Evolutionary conservation across 1,284 basidiomycete species (phyloP), one percentile per base, ranked within the genome.

Genomic region (Sporisorium reilianum): DNA sequence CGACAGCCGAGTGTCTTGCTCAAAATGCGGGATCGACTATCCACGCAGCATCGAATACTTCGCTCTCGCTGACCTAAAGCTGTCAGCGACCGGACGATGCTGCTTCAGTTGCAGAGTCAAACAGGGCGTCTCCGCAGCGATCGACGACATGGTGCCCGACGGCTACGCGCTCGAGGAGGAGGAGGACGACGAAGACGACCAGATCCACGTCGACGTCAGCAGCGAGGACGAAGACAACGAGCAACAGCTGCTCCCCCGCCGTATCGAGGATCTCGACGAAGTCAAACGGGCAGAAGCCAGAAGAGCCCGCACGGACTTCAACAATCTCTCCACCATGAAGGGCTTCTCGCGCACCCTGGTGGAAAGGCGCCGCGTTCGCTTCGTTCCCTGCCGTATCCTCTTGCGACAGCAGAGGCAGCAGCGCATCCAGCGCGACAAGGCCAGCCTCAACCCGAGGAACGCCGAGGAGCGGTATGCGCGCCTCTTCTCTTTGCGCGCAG

Each of bases 31-130:
- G 2, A n/a, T 55, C 41, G 66, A 69, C 2, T 69, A 51, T 26
- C 66, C 66, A 1, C 53, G 63, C 8, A 63, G 36, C n/a, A 5
- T 0, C 26, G 3, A 34, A 0, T 63, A 55, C 30, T 69, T 69
- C 10, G 2, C 14, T 5, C 36, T 5, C 16, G 16, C 3, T 38
- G 36, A n/a, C 3, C 36, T 38, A 11, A 7, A 34, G 14, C 22
- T 22, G 9, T 54, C 36, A 23, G 25, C 14, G 5, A 9, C 54
- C 6, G 23, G 60, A 2, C 28, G 60, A 0, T 28, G n/a, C 7
- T 69, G 66, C 48, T 52, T 23, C n/a, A 1, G 22, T 11, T 69
- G 66, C 38, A 49, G 32, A 16, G 40, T 18, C 1, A 41, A 55
- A 11, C 10, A 42, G 2, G 12, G 14, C 12, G n/a, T 61, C 8